A percentile compares a stretch with the other conserved stretches of the same genome.
phyloP scores from a whole-genome alignment of 2,329 filamentous ascomycete species.

The Alternaria tenuissima region DNA sequence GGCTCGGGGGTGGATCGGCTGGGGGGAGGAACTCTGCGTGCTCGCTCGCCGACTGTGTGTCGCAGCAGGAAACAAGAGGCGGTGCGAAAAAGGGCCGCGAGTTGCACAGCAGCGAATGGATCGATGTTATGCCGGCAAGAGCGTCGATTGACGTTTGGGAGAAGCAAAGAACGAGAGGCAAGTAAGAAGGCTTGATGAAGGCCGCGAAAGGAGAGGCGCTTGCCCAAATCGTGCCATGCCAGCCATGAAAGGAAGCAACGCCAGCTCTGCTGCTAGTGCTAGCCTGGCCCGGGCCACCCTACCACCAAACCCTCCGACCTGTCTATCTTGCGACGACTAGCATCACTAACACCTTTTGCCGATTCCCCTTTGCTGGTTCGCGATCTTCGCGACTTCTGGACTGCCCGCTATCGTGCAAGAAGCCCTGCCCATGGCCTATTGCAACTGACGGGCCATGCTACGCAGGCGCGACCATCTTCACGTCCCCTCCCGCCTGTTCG shows the following conservation, averaged over 20 bases:
- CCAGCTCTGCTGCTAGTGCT: slow-evolving; percentile 21
- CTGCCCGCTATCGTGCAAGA: neutral
- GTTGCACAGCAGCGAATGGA: slow-evolving; percentile 38
- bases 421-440: neutral
- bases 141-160: slow-evolving; percentile 18
- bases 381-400: neutral
- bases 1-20: slow-evolving; percentile 36
- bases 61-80: slow-evolving; percentile 36
- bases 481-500: slow-evolving; percentile 22
- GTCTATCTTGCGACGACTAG: slow-evolving; percentile 15
- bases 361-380: slow-evolving; percentile 4
- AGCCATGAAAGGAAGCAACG: slow-evolving; percentile 29
- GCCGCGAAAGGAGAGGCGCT: slow-evolving; percentile 35
- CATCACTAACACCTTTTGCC: slow-evolving; percentile 4
- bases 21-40: slow-evolving; percentile 18
- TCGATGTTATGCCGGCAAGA: slow-evolving; percentile 23
- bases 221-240: slow-evolving; percentile 18
- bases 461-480: neutral
- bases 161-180: slow-evolving; percentile 22
- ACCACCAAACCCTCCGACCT: slow-evolving; percentile 22
- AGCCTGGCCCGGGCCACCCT: slow-evolving; percentile 21
- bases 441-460: neutral
- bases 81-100: slow-evolving; percentile 18
- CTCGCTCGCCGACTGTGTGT: slow-evolving; percentile 25
- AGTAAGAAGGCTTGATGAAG: slow-evolving; percentile 24